Evolutionary conservation across 2,329 filamentous ascomycete genomes (phyloP), one percentile per base, ranked within the genome.

Genomic region (Exophiala sp.): DNA sequence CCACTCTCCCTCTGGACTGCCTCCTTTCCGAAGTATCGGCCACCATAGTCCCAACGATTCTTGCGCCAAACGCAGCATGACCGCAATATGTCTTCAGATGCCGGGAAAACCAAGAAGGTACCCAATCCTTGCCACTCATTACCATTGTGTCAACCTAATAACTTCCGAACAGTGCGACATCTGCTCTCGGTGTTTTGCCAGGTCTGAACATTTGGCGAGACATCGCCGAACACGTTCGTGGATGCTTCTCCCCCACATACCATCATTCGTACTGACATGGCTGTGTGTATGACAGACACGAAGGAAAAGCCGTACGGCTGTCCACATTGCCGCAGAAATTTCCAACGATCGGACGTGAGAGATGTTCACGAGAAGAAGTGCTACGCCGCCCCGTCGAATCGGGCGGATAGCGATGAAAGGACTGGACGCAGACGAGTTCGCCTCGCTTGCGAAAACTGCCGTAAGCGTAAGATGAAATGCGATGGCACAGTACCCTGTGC

Each of bases 381-480:
- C 20, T 44, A 21, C 20, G 54, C 42, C 14, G 38, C 14, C 20
- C 36, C 53, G 7, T 10, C 29, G 20, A 36, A 49, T 14, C 11
- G 52, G 12, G 8, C 20, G 38, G 35, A 9, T 14, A 20, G 38
- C 14, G 14, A 29, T 20, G 20, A 44, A 4, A 18, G 16, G 16
- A 18, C 16, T 18, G 16, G 16, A 18, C 38, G 63, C 12, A 53
- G 47, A 32, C 48, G 63, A 6, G 62, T 61, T 9, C 62, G 62
- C 50, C 58, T 60, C 11, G 63, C 63, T 11, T 65, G 63, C 43
- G 58, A 61, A 41, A 49, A 56, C 36, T 65, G 63, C 48, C 59
- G 62, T 16, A 54, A 56, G 42, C 60, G 59, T 35, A 65, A 65
- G 50, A 55, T 64, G 47, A 60, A 61, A 36, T 65, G 63, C 46